Evolutionary conservation across 345 rosid species (phyloP).

Genomic region (Eutrema heterophyllum): DNA sequence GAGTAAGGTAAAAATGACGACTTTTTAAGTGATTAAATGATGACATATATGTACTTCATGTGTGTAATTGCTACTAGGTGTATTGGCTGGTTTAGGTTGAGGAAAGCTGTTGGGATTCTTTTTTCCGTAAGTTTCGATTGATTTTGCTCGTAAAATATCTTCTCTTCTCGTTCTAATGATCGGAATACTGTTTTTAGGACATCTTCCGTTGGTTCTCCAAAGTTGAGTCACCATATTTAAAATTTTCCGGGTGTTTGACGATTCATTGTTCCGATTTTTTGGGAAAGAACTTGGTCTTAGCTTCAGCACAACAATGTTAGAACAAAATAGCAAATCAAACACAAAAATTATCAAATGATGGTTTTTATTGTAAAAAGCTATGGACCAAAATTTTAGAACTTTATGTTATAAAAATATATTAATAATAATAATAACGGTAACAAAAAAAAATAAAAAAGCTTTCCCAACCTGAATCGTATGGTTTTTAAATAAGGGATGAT

Average conservation of each 20-base stretch:
- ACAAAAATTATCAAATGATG: neutral
- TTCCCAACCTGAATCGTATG: neutral
- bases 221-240: neutral
- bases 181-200: neutral
- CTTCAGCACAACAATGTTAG: neutral
- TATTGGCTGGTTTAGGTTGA: neutral
- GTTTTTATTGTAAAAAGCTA: neutral
- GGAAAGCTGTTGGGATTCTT: neutral
- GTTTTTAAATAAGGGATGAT: neutral
- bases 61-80: neutral
- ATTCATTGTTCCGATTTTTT: neutral
- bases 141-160: neutral
- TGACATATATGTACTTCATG: neutral
- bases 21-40: too few relatives aligned
- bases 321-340: neutral
- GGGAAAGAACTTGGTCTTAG: conserved; percentile 6
- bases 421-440: too few relatives aligned
- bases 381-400: neutral
- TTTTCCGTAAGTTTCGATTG: neutral
- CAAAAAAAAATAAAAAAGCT: too few relatives aligned
- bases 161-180: neutral
- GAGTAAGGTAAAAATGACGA: neutral
- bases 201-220: neutral
- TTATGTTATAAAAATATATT: neutral
- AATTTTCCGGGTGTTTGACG: neutral